Conservation (phyloP, 1,284 basidiomycete species). For the Cutaneotrichosporon curvatum region DNA sequence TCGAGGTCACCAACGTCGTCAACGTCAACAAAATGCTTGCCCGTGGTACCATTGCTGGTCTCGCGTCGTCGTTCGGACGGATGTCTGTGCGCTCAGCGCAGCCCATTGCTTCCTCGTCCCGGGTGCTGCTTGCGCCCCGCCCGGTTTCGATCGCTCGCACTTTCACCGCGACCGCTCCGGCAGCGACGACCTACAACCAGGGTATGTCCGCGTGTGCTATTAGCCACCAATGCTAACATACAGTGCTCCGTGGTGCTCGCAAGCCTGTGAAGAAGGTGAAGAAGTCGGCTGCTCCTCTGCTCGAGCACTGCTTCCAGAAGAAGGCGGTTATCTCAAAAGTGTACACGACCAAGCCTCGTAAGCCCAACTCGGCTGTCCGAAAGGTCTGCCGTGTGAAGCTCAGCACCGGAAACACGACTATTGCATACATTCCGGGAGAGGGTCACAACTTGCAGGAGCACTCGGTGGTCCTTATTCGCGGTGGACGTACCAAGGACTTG, state of each 20-base stretch:
- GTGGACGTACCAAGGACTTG: conserved; percentile 93
- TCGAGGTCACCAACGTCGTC: no score
- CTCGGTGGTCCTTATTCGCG: conserved; percentile 85
- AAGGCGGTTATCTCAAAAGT: conserved; percentile 85
- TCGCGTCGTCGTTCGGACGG: conserved; percentile 26
- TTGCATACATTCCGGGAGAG: conserved; percentile 95
- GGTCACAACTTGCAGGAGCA: conserved; percentile 99
- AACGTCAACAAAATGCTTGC: conserved; percentile 11
- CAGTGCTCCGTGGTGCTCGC: conserved; percentile 38
- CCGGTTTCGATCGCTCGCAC: conserved; percentile 44
- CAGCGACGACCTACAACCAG: conserved; percentile 71
- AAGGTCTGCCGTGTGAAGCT: conserved; percentile 94
- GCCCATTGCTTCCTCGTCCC: conserved; percentile 26
- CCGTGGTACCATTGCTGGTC: conserved; percentile 18
- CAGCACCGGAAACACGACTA: conserved; percentile 77
- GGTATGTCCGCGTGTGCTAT: conserved; percentile 25
- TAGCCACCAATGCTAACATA: neutral
- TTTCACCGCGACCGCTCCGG: conserved; percentile 60
- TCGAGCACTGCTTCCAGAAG: conserved; percentile 69
- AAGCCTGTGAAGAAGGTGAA: conserved; percentile 36
- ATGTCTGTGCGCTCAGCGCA: conserved; percentile 21
- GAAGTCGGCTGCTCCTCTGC: conserved; percentile 63
- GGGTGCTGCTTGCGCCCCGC: conserved; percentile 8
- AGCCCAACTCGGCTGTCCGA: conserved; percentile 97
- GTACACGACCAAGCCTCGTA: conserved; percentile 84